phyloP scores from a whole-genome alignment of 768 basidiomycete species.

The Mycena filopes region DNA sequence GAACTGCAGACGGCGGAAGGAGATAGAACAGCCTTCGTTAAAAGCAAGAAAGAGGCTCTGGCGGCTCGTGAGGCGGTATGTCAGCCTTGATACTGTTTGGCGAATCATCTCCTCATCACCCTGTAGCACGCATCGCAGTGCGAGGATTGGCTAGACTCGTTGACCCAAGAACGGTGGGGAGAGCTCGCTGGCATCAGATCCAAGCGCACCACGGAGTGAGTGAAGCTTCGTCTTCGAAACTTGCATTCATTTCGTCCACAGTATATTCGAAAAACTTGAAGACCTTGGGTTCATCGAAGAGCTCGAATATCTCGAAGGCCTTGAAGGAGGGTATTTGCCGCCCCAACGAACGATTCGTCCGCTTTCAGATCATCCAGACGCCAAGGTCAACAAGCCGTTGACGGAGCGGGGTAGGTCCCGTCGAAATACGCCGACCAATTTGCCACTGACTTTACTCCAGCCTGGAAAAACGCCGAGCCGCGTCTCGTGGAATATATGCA shows the following conservation, averaged over 20 bases:
- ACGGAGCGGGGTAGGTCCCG: constrained; percentile 34
- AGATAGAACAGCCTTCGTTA: constrained; percentile 30
- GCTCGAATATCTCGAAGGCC: constrained; percentile 11
- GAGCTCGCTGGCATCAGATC: constrained; percentile 26
- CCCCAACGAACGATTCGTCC: constrained; percentile 11
- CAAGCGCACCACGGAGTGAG: constrained; percentile 28
- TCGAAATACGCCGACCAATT: background rate
- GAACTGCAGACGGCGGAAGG: constrained; percentile 20
- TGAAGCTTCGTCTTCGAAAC: constrained; percentile 1
- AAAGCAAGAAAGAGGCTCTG: constrained; percentile 22
- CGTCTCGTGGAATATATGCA: constrained; percentile 42
- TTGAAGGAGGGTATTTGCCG: background rate
- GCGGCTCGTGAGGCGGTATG: constrained; percentile 28
- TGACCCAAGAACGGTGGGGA: constrained; percentile 17
- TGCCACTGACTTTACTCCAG: constrained; percentile 24
- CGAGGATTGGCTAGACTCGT: constrained; percentile 26
- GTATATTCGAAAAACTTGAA: constrained; percentile 30
- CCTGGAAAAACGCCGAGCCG: constrained; percentile 42
- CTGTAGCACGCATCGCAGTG: constrained; percentile 19
- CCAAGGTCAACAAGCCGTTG: constrained; percentile 31
- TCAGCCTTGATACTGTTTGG: background rate
- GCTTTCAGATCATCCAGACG: constrained; percentile 33
- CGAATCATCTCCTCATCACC: background rate
- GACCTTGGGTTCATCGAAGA: constrained; percentile 32
- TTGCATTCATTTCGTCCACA: background rate